Percentiles rank a stretch among this genome's conserved stretches.
phyloP scores from a whole-genome alignment of 805 yeast genomes.

The Starmerella vitae region DNA sequence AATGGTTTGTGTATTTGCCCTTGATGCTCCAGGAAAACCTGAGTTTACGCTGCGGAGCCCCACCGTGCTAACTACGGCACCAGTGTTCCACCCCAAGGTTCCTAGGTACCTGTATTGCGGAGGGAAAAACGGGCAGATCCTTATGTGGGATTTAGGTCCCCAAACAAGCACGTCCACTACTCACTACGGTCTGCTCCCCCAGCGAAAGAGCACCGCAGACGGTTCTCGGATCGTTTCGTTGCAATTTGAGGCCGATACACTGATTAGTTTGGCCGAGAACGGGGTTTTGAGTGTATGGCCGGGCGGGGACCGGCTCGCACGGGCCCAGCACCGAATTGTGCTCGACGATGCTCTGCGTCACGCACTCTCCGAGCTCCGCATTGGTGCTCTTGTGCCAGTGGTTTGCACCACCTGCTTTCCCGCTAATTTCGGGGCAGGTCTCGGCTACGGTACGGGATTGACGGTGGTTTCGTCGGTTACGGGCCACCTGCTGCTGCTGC shows the following conservation, averaged over 20 bases:
- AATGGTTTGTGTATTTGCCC: conserved; percentile 28
- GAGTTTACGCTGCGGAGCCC: conserved; percentile 35
- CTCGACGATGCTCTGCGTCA: conserved; percentile 16
- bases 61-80: conserved; percentile 29
- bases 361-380: background rate
- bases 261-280: conserved; percentile 30
- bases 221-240: conserved; percentile 26
- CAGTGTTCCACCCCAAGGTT: conserved; percentile 32
- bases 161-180: conserved; percentile 21
- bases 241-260: conserved; percentile 21
- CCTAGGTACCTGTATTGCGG: conserved; percentile 33
- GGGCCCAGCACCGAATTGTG: conserved; percentile 26
- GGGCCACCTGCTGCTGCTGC: conserved; percentile 13
- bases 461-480: conserved; percentile 11
- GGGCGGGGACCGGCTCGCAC: conserved; percentile 27
- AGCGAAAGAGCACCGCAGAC: conserved; percentile 27
- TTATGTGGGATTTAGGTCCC: conserved; percentile 67
- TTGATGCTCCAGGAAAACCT: conserved; percentile 24
- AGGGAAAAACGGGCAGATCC: conserved; percentile 77
- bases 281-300: conserved; percentile 30
- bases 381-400: conserved; percentile 13
- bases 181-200: conserved; percentile 22
- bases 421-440: conserved; percentile 5
- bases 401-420: conserved; percentile 6
- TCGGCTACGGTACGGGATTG: conserved; percentile 13